phyloP scores from a whole-genome alignment of 805 yeast genomes.

The Nakazawaea pomicola region DNA sequence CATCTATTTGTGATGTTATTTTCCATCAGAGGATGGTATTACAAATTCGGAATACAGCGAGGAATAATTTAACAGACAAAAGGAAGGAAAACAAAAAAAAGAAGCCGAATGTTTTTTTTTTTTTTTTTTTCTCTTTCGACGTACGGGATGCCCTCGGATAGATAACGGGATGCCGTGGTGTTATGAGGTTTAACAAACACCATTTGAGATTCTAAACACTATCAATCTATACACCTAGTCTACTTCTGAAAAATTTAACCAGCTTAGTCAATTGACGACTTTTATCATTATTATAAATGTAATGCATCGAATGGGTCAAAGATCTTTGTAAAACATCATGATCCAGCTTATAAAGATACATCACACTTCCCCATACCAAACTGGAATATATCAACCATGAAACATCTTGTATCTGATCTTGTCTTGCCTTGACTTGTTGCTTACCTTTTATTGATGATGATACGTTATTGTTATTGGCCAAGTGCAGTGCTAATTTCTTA shows the following conservation, averaged over 20 bases:
- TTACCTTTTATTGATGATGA: constrained; percentile 2
- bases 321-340: constrained; percentile 60
- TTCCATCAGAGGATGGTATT: too few species aligned
- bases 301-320: constrained; percentile 64
- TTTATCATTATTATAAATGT: constrained; percentile 59
- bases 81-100: too few species aligned
- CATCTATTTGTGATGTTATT: too few species aligned
- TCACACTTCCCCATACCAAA: constrained; percentile 66
- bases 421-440: constrained; percentile 2
- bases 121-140: too few species aligned
- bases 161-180: too few species aligned
- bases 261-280: constrained; percentile 6
- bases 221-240: not conserved
- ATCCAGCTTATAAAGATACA: constrained; percentile 63
- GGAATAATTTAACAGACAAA: too few species aligned
- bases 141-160: too few species aligned
- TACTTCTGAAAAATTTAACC: not conserved
- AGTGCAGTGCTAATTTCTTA: constrained; percentile 34
- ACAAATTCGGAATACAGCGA: too few species aligned
- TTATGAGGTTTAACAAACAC: too few species aligned
- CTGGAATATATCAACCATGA: constrained; percentile 62
- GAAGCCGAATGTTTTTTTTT: too few species aligned
- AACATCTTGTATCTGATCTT: constrained; percentile 21
- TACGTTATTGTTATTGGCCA: constrained; percentile 22
- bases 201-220: too few species aligned